Evolutionary conservation across 257 asterid species (phyloP).

Genomic region (Coffea canephora): DNA sequence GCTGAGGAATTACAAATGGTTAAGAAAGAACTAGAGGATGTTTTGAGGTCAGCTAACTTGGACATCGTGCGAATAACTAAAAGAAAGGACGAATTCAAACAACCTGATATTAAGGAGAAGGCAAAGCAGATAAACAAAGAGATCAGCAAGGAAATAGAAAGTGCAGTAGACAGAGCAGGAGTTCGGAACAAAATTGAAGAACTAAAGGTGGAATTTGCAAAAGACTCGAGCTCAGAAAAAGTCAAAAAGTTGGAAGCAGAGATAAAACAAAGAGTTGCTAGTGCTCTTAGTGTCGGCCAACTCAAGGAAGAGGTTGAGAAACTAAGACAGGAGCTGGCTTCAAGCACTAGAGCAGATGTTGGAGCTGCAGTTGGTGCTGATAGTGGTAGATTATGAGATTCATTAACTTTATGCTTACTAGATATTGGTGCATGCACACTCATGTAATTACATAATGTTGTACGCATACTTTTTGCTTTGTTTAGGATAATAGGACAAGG

Average conservation of each 20-base stretch:
- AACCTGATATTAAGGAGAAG: no score
- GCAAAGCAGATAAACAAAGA: no score
- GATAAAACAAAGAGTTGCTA: slow-evolving; percentile 39
- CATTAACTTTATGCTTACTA: background rate
- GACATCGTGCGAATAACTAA: no score
- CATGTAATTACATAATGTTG: background rate
- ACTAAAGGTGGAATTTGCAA: no score
- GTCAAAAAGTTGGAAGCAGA: slow-evolving; percentile 28
- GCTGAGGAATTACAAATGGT: no score
- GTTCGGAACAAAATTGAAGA: no score
- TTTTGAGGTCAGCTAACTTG: no score
- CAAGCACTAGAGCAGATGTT: slow-evolving; percentile 13
- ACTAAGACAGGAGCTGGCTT: slow-evolving; percentile 26
- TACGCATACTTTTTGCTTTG: background rate
- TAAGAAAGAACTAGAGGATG: no score
- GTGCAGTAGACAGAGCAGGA: no score
- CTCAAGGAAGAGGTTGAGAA: slow-evolving; percentile 43
- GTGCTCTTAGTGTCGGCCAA: slow-evolving; percentile 37
- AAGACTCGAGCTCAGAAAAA: no score
- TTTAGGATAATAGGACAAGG: background rate
- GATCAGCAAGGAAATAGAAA: no score
- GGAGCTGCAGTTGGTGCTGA: slow-evolving; percentile 26
- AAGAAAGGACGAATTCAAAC: no score
- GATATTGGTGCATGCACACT: background rate
- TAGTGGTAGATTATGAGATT: slow-evolving; percentile 35